These are phyloP conservation scores for Podospora didyma DNA, from an alignment of 495 filamentous ascomycete genomes.

Conservation along the genomic window DNA sequence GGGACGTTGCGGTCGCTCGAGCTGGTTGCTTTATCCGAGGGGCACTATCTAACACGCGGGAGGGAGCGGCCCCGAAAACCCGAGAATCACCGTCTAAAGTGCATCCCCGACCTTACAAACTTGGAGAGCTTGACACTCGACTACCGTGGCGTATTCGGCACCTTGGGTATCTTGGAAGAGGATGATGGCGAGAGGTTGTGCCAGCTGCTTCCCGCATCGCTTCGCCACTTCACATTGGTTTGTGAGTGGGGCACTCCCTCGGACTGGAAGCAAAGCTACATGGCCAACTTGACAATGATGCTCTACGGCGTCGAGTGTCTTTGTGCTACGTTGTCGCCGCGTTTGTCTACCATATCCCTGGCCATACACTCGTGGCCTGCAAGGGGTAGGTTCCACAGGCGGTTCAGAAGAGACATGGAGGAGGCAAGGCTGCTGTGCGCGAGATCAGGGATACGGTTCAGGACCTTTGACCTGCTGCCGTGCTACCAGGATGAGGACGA, in stretches of 20 bases:
- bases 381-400: conserved; percentile 24
- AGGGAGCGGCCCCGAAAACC: conserved; percentile 29
- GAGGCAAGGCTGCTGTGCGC: conserved; percentile 19
- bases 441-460: conserved; percentile 23
- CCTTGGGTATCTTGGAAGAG: conserved; percentile 28
- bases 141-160: conserved; percentile 32
- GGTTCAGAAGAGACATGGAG: conserved; percentile 29
- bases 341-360: conserved; percentile 23
- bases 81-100: conserved; percentile 31
- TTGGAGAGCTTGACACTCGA: conserved; percentile 28
- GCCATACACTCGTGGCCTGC: conserved; percentile 36
- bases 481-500: conserved; percentile 31
- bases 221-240: conserved; percentile 28
- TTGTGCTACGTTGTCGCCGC: conserved; percentile 16
- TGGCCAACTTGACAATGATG: conserved; percentile 30
- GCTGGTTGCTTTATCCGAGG: conserved; percentile 24
- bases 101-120: conserved; percentile 22
- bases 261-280: conserved; percentile 32
- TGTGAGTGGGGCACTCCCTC: conserved; percentile 31
- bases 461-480: conserved; percentile 29
- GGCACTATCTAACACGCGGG: conserved; percentile 31
- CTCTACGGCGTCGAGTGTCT: conserved; percentile 28
- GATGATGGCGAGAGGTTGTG: conserved; percentile 33
- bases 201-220: conserved; percentile 22
- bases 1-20: conserved; percentile 23